phyloP scores from a whole-genome alignment of 257 asterid genomes.

The Lithospermum erythrorhizon region DNA sequence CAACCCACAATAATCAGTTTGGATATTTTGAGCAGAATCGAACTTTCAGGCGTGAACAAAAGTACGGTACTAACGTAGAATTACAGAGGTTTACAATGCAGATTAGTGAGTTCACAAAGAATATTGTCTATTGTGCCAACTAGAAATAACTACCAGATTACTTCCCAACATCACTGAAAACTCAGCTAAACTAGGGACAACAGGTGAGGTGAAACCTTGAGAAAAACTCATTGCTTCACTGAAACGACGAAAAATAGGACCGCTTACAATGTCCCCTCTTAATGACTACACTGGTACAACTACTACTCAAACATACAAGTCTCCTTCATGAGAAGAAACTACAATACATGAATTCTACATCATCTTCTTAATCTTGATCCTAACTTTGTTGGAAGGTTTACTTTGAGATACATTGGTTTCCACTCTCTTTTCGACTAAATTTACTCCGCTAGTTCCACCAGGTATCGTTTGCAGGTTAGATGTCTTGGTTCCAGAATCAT shows the following conservation, averaged over 20 bases:
- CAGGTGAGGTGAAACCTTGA: too few species aligned
- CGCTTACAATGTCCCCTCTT: neutral
- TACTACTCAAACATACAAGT: neutral
- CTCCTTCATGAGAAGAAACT: neutral
- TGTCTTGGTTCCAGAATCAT: constrained; percentile 13
- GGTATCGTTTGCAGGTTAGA: constrained; percentile 16
- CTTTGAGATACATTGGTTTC: constrained; percentile 30
- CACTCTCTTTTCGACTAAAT: constrained; percentile 23
- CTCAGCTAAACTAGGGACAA: too few species aligned
- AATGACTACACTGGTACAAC: neutral
- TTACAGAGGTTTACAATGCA: neutral
- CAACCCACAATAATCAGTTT: too few species aligned
- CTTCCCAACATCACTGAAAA: neutral
- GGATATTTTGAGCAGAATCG: too few species aligned
- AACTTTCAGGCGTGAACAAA: neutral
- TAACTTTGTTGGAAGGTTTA: constrained; percentile 48
- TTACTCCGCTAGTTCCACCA: constrained; percentile 27
- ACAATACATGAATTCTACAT: constrained; percentile 24
- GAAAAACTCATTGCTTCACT: neutral
- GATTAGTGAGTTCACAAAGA: neutral
- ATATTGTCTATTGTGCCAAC: neutral
- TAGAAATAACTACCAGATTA: neutral
- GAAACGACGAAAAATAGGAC: neutral
- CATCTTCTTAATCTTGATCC: constrained; percentile 66
- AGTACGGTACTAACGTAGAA: neutral